Base-by-base conservation (phyloP, 2,329 filamentous ascomycete species). In the Cordyceps javanica region DNA sequence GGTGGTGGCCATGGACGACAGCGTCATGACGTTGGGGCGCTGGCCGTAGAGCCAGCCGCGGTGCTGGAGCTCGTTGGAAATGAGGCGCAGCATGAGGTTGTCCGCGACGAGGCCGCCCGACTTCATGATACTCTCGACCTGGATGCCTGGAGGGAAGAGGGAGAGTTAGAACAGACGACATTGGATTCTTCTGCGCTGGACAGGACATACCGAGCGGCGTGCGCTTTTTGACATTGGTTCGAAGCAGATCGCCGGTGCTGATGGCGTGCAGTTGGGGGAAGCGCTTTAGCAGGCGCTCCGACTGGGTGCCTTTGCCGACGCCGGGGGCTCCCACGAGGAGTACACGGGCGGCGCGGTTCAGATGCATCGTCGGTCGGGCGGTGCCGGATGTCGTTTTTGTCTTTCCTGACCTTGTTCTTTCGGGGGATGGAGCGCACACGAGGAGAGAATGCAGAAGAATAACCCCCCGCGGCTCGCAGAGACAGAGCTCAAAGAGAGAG, bases 261-360 rank as follows among this genome's bases (percentile, higher is more conserved):
- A 99, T 93, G 19, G 91, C 87, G 55, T 90, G 88, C 48, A 99
- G 79, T 68, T 97, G 89, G 3, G 92, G 90, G 69, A 94, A 99
- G 64, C 89, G 86, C 65, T 86, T 79, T 64, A 97, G 86, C 61
- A 99, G 79, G 61, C 94, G 86, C 72, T 96, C 90, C 53, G 90
- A 91, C 77, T 99, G 94, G 3, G 94, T 99, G 62, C 93, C 94
- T 73, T 99, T 99, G 62, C 94, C 94, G 58, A 96, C 94, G 59
- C 92, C 92, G n/a, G 94, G 94, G 54, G 93, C 92, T 66, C 94
- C 94, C 66, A 99, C 85, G 64, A 99, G 85, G 69, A 99, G 97
- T 62, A 97, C 87, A 62, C 94, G 89, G 56, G 94, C 94, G 59
- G 94, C 93, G 75, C 82, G 86, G 63, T 81, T 82, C 68, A 95